Conservation (phyloP, 805 yeast genomes). For the Tetrapisispora arboricola region DNA sequence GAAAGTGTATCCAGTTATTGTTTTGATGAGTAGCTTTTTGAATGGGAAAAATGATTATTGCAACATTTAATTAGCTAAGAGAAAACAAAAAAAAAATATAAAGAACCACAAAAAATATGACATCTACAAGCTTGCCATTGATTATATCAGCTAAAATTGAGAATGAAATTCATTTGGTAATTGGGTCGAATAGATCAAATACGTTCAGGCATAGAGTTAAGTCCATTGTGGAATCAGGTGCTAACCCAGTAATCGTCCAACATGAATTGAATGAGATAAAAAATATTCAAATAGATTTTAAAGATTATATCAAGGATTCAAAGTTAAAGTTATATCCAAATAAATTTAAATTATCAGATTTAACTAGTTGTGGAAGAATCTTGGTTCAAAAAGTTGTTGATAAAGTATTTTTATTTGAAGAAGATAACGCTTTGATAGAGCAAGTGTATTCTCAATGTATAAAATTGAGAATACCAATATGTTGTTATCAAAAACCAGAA, state of each 20-base stretch:
- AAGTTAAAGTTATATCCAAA: constrained; percentile 26
- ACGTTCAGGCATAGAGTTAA: constrained; percentile 38
- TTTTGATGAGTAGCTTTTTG: too few species aligned
- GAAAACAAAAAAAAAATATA: background rate
- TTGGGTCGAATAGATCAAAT: constrained; percentile 6
- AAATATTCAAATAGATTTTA: constrained; percentile 15
- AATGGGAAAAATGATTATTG: too few species aligned
- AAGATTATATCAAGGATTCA: constrained; percentile 17
- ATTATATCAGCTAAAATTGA: constrained; percentile 36
- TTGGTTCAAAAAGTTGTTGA: constrained; percentile 62
- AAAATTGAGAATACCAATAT: constrained; percentile 66
- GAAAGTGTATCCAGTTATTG: too few species aligned
- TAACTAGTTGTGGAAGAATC: constrained; percentile 48
- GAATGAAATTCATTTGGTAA: constrained; percentile 42
- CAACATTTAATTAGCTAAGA: too few species aligned
- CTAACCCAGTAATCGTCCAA: constrained; percentile 40
- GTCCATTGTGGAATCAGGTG: constrained; percentile 43
- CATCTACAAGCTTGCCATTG: constrained; percentile 17
- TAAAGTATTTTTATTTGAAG: constrained; percentile 47
- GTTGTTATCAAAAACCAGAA: constrained; percentile 63
- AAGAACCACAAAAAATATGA: background rate
- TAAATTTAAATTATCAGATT: constrained; percentile 33
- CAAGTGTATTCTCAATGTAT: constrained; percentile 43
- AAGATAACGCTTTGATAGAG: constrained; percentile 29
- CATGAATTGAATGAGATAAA: constrained; percentile 13